Conservation (phyloP, 148 eudicot species). For the Rhododendron molle region DNA sequence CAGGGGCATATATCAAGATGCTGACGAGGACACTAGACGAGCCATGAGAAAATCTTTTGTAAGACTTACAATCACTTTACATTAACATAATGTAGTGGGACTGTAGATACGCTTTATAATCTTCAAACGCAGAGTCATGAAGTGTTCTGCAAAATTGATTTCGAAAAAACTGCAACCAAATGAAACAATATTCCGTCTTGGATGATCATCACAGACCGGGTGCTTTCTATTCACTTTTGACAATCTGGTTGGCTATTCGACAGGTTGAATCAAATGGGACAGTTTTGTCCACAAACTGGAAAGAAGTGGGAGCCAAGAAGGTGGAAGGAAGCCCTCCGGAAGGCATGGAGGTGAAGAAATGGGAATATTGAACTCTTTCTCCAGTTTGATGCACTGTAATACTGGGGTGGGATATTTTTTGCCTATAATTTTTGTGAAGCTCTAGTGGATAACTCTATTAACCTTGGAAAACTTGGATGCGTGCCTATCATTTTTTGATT, state of each 20-base stretch:
- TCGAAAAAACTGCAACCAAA: not conserved
- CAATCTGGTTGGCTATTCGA: not conserved
- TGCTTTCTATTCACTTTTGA: not conserved
- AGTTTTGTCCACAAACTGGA: slow-evolving; percentile 72
- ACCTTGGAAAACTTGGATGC: not conserved
- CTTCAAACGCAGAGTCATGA: not conserved
- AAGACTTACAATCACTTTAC: slow-evolving; percentile 25
- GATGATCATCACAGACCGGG: not conserved
- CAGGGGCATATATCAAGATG: slow-evolving; percentile 70
- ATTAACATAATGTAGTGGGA: not conserved
- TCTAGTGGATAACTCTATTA: not conserved
- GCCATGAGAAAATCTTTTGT: slow-evolving; percentile 99
- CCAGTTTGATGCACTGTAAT: not conserved
- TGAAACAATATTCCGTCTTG: not conserved
- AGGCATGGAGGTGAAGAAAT: slow-evolving; percentile 77
- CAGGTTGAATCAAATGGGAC: slow-evolving; percentile 77
- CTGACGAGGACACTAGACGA: slow-evolving; percentile 90
- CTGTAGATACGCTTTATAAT: not conserved
- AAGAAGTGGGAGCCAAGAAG: slow-evolving; percentile 62
- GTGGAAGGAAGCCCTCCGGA: slow-evolving; percentile 65
- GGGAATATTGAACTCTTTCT: slow-evolving; percentile 33
- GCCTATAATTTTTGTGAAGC: not conserved
- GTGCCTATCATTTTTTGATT: not conserved
- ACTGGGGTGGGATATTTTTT: not conserved
- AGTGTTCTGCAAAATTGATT: not conserved